Conservation (phyloP, 2,329 filamentous ascomycete species). For the Byssochlamys sp. region DNA sequence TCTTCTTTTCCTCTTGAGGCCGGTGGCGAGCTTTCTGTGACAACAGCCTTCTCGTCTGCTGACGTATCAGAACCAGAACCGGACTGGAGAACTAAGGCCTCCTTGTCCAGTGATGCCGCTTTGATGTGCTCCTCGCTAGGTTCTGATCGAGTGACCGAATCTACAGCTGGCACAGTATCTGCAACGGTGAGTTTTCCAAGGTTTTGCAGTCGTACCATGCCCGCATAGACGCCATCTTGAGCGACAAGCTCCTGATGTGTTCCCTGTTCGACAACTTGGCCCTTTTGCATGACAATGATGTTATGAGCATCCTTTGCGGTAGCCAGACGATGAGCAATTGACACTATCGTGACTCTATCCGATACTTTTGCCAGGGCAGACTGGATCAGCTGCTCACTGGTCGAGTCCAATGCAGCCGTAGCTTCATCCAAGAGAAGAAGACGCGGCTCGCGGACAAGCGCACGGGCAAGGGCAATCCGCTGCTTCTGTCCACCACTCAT, state of each 20-base stretch:
- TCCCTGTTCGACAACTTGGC: slow-evolving; percentile 25
- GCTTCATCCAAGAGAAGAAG: slow-evolving; percentile 47
- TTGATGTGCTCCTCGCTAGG: background rate
- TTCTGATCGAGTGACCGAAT: background rate
- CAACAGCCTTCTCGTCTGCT: background rate
- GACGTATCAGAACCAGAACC: background rate
- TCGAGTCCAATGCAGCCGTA: slow-evolving; percentile 28
- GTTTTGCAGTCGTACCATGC: slow-evolving; percentile 42
- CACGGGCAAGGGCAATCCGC: slow-evolving; percentile 77
- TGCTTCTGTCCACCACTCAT: slow-evolving; percentile 68
- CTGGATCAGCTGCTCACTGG: slow-evolving; percentile 26
- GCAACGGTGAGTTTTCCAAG: background rate
- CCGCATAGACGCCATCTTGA: slow-evolving; percentile 36
- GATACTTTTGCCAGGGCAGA: slow-evolving; percentile 20
- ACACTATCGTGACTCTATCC: slow-evolving; percentile 22
- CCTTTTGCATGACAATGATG: slow-evolving; percentile 27
- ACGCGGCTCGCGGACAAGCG: slow-evolving; percentile 74
- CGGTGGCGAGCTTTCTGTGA: background rate
- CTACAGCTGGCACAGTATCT: background rate
- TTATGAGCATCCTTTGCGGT: slow-evolving; percentile 30
- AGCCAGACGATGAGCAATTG: slow-evolving; percentile 29
- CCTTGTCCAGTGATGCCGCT: background rate
- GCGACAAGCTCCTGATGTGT: slow-evolving; percentile 23
- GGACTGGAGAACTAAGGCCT: background rate
- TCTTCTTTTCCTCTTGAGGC: slow-evolving; percentile 1